Evolutionary conservation across 2,329 filamentous ascomycete genomes (phyloP).

Genomic region (Sarocladium oryzae): DNA sequence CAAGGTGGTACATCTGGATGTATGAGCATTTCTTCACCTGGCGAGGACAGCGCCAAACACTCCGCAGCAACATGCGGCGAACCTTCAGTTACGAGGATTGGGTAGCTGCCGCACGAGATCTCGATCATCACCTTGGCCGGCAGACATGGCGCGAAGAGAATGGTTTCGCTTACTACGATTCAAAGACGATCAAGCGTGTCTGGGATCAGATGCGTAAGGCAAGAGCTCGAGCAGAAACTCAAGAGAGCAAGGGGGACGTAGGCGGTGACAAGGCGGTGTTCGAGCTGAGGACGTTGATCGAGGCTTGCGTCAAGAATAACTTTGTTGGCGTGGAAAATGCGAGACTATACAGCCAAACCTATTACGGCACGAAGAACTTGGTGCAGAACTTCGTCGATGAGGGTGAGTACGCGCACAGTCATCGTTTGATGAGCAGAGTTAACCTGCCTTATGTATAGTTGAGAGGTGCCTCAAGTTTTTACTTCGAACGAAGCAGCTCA

Average conservation of each 20-base stretch:
- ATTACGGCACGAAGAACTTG: slow-evolving; percentile 93
- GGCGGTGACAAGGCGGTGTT: slow-evolving; percentile 52
- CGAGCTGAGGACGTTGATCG: slow-evolving; percentile 69
- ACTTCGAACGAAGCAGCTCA: slow-evolving; percentile 58
- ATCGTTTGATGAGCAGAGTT: background rate
- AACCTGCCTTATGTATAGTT: slow-evolving; percentile 35
- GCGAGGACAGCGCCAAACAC: slow-evolving; percentile 67
- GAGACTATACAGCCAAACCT: slow-evolving; percentile 92
- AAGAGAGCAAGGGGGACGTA: slow-evolving; percentile 31
- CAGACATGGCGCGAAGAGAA: slow-evolving; percentile 73
- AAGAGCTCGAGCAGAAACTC: slow-evolving; percentile 51
- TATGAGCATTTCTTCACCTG: slow-evolving; percentile 92
- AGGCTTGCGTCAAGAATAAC: slow-evolving; percentile 95
- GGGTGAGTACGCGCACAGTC: slow-evolving; percentile 35
- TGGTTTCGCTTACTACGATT: slow-evolving; percentile 80
- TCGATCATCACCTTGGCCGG: slow-evolving; percentile 78
- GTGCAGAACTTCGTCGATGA: slow-evolving; percentile 90
- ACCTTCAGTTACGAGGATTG: slow-evolving; percentile 77
- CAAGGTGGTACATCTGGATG: slow-evolving; percentile 79
- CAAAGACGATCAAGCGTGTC: slow-evolving; percentile 71
- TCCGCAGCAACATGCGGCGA: slow-evolving; percentile 64
- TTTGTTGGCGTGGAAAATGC: slow-evolving; percentile 94
- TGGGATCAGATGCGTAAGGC: slow-evolving; percentile 66
- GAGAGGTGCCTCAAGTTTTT: slow-evolving; percentile 63
- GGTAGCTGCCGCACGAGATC: slow-evolving; percentile 68